Percentiles rank a stretch among this genome's conserved stretches.
Evolutionary conservation across 768 basidiomycete species (phyloP).

Genomic region (Boletus huronensis): DNA sequence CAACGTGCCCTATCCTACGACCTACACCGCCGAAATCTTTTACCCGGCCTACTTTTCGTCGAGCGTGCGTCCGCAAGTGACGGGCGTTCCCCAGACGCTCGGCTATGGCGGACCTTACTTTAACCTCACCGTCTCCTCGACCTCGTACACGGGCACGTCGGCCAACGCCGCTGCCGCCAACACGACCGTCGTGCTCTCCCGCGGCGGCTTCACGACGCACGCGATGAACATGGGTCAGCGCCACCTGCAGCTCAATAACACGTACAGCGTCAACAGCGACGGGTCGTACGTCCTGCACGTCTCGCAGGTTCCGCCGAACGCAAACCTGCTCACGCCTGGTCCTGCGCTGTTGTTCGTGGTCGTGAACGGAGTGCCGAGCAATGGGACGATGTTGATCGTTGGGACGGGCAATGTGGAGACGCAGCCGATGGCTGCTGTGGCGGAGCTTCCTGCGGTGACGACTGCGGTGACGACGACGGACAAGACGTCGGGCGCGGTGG

Average conservation of each 20-base stretch:
- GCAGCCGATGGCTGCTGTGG: slow-evolving; percentile 51
- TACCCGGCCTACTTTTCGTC: slow-evolving; percentile 88
- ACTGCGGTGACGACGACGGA: slow-evolving; percentile 1
- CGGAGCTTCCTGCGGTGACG: slow-evolving; percentile 39
- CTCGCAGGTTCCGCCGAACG: slow-evolving; percentile 77
- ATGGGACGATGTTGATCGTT: slow-evolving; percentile 71
- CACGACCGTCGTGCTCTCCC: slow-evolving; percentile 71
- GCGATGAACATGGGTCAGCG: slow-evolving; percentile 90
- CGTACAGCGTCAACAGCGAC: slow-evolving; percentile 77
- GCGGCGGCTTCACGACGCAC: slow-evolving; percentile 84
- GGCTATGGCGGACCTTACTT: slow-evolving; percentile 82
- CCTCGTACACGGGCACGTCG: slow-evolving; percentile 56
- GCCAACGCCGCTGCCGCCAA: slow-evolving; percentile 71
- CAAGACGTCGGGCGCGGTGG: neutral
- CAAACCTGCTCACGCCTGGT: slow-evolving; percentile 86
- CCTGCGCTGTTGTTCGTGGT: slow-evolving; percentile 82
- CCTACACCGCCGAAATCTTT: slow-evolving; percentile 82
- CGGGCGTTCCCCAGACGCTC: slow-evolving; percentile 68
- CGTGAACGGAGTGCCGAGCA: slow-evolving; percentile 80
- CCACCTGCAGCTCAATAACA: slow-evolving; percentile 75
- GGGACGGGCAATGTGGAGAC: slow-evolving; percentile 75
- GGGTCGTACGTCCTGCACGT: slow-evolving; percentile 78
- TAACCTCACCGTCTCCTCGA: slow-evolving; percentile 64
- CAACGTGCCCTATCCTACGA: slow-evolving; percentile 63
- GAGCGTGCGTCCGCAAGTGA: slow-evolving; percentile 60